These are phyloP conservation scores for Tolypocladium tundrense DNA, from an alignment of 2,329 filamentous ascomycete genomes.

Conservation along the genomic window DNA sequence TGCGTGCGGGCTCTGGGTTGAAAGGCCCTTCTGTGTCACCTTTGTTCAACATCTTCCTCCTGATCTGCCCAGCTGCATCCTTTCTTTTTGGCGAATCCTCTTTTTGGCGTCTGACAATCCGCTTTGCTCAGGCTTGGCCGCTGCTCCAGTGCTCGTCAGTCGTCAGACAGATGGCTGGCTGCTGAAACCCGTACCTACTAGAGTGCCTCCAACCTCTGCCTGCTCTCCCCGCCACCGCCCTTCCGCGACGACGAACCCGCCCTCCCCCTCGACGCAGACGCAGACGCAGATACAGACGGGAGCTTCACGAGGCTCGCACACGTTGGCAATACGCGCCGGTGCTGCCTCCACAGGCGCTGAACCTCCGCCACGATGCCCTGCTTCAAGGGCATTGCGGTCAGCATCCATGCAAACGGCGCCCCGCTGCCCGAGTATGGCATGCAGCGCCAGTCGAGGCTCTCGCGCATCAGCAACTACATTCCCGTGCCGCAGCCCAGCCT, in stretches of 20 bases:
- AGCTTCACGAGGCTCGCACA: background rate
- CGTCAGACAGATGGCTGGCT: conserved; percentile 9
- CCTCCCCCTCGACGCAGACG: background rate
- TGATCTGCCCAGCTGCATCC: background rate
- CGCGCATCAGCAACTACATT: conserved; percentile 94
- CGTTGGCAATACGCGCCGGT: background rate
- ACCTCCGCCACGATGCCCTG: conserved; percentile 59
- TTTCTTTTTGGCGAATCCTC: background rate
- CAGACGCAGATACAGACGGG: background rate
- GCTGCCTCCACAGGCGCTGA: conserved; percentile 2
- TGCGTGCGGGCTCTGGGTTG: conserved; percentile 1
- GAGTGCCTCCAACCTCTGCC: conserved; percentile 3
- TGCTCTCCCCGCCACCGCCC: conserved; percentile 5
- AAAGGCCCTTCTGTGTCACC: conserved; percentile 1
- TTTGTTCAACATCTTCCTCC: background rate
- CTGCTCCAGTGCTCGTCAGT: background rate
- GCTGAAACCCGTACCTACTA: conserved; percentile 4
- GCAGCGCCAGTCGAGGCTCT: conserved; percentile 83
- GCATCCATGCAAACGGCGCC: conserved; percentile 73
- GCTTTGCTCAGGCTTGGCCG: background rate
- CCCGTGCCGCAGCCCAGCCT: conserved; percentile 84
- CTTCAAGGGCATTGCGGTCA: conserved; percentile 98
- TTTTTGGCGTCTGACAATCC: conserved; percentile 1
- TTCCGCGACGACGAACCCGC: background rate
- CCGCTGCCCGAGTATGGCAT: conserved; percentile 89